These are phyloP conservation scores for Hypoxylon rubiginosum DNA, from an alignment of 2,329 filamentous ascomycete species.

Conservation along the genomic window DNA sequence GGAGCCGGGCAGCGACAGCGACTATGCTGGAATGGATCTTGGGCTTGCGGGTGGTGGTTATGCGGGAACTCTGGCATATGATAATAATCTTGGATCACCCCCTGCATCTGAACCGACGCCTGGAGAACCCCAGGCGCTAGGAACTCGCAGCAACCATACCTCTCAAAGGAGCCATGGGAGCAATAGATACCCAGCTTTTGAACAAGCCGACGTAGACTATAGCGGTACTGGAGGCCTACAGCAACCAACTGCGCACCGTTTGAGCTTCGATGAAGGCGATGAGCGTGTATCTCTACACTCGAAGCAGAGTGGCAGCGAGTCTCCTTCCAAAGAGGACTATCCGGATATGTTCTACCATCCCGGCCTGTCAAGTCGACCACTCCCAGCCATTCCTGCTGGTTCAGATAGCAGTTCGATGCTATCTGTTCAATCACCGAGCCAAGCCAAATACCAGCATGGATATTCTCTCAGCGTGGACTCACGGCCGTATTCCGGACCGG, in stretches of 20 bases:
- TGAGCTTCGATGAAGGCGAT: conserved; percentile 95
- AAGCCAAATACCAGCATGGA: conserved; percentile 62
- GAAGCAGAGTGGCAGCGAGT: conserved; percentile 72
- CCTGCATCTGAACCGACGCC: conserved; percentile 56
- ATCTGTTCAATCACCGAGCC: conserved; percentile 61
- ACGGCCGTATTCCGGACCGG: conserved; percentile 60
- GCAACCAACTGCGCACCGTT: conserved; percentile 77
- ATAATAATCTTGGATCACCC: conserved; percentile 60
- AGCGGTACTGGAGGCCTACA: conserved; percentile 91
- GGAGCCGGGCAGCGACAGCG: conserved; percentile 76
- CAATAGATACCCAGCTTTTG: conserved; percentile 60
- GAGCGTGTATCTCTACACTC: conserved; percentile 74
- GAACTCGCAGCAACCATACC: conserved; percentile 57
- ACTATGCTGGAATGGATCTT: conserved; percentile 79
- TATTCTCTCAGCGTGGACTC: conserved; percentile 65
- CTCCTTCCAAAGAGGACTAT: conserved; percentile 78
- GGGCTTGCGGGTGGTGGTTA: conserved; percentile 81
- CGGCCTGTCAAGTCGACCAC: conserved; percentile 76
- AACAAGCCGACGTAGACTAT: conserved; percentile 83
- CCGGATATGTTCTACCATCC: conserved; percentile 96
- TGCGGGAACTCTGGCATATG: conserved; percentile 65
- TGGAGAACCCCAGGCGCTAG: conserved; percentile 63
- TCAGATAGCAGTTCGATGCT: conserved; percentile 71
- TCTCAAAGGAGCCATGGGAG: conserved; percentile 58
- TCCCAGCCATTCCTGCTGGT: conserved; percentile 71